Percentiles rank a stretch among this genome's conserved stretches.
Evolutionary conservation across 257 asterid species (phyloP).

Genomic region (Solanum tarijense): DNA sequence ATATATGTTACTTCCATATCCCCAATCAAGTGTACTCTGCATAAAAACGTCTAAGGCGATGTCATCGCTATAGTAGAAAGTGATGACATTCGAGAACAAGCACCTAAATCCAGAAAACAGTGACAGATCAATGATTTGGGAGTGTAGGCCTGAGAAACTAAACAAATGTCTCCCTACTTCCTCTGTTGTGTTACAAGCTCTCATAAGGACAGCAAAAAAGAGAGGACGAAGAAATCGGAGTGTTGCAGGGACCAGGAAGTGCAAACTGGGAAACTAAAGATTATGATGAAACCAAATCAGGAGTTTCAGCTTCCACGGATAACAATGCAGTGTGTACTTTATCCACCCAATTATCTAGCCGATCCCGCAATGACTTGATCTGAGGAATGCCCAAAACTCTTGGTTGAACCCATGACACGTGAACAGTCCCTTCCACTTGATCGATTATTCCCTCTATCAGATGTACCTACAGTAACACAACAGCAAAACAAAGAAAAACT

Average conservation of each 20-base stretch:
- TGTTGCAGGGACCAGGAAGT: constrained; percentile 11
- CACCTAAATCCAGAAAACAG: not conserved
- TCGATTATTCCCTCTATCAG: constrained; percentile 88
- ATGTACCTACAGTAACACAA: constrained; percentile 52
- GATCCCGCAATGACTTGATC: constrained; percentile 72
- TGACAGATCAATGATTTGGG: not conserved
- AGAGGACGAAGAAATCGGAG: not conserved
- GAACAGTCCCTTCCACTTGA: constrained; percentile 86
- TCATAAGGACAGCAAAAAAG: not conserved
- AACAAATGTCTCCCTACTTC: not conserved
- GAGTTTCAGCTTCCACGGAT: constrained; percentile 94
- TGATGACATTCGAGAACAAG: not conserved
- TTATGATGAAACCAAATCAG: constrained; percentile 82
- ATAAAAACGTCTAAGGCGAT: not conserved
- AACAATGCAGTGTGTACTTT: constrained; percentile 82
- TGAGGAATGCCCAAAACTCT: constrained; percentile 85
- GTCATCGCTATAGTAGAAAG: not conserved
- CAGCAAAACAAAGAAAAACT: not conserved
- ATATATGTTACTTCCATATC: not conserved
- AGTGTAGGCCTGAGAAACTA: not conserved
- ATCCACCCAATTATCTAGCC: constrained; percentile 77
- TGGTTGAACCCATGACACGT: constrained; percentile 96
- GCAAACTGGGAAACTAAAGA: constrained; percentile 1
- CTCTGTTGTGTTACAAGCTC: not conserved
- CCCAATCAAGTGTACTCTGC: not conserved